These are phyloP conservation scores for Hypoxylon sp. DNA, from an alignment of 2,329 filamentous ascomycete genomes.

Conservation along the genomic window DNA sequence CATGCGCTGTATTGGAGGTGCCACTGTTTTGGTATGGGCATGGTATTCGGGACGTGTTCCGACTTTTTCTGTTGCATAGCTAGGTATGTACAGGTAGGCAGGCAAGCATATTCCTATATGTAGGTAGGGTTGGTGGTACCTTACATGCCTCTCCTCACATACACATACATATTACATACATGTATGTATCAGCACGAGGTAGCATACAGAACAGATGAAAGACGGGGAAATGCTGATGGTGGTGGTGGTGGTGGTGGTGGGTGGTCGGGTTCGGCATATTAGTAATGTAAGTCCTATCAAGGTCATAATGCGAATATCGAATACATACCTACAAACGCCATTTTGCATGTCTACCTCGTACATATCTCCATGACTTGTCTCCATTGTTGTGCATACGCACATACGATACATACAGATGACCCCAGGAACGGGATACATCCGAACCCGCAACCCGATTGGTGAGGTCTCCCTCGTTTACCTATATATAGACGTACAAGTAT, in stretches of 20 bases:
- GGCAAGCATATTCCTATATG: neutral
- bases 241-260: neutral
- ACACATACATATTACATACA: slow-evolving; percentile 12
- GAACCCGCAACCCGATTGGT: slow-evolving; percentile 15
- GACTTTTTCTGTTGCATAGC: neutral
- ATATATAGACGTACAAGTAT: neutral
- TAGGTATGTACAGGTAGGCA: neutral
- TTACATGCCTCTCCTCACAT: slow-evolving; percentile 8
- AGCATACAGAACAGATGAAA: slow-evolving; percentile 14
- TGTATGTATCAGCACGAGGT: slow-evolving; percentile 13
- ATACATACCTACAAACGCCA: neutral
- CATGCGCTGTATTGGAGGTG: slow-evolving; percentile 19
- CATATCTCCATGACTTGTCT: neutral
- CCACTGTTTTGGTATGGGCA: slow-evolving; percentile 13
- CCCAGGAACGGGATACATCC: slow-evolving; percentile 8
- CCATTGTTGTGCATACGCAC: slow-evolving; percentile 11
- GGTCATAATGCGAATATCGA: neutral
- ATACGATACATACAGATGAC: slow-evolving; percentile 7
- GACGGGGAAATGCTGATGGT: neutral
- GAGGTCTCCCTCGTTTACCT: slow-evolving; percentile 1
- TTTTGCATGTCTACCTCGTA: neutral
- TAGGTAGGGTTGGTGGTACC: slow-evolving; percentile 7
- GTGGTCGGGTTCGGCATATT: slow-evolving; percentile 2
- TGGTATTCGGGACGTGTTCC: slow-evolving; percentile 4
- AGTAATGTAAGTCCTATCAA: slow-evolving; percentile 25